Percentiles rank a stretch among this genome's conserved stretches.
These are phyloP conservation scores for Eutypella sp. DNA, from an alignment of 2,329 filamentous ascomycete species.

Conservation along the genomic window DNA sequence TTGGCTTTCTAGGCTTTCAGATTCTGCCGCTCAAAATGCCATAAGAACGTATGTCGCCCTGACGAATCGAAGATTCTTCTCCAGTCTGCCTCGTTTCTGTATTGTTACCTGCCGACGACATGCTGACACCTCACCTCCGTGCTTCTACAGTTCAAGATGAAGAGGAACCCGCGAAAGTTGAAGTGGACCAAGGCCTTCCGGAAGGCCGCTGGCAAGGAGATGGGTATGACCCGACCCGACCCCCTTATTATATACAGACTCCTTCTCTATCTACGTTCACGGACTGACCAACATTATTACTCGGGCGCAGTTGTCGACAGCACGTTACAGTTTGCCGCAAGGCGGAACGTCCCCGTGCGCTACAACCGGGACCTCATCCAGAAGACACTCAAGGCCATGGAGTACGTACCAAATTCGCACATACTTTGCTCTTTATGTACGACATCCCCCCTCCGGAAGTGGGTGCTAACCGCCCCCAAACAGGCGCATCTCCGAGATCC, in stretches of 20 bases:
- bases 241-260: too few species aligned
- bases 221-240: too few species aligned
- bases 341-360: conserved; percentile 88
- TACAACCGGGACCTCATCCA: conserved; percentile 91
- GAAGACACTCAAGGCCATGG: conserved; percentile 88
- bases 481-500: conserved; percentile 73
- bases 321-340: conserved; percentile 85
- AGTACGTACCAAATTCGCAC: conserved; percentile 34
- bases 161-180: conserved; percentile 93
- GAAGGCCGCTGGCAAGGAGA: conserved; percentile 71
- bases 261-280: too few species aligned
- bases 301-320: conserved; percentile 93
- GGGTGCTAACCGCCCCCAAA: too few species aligned
- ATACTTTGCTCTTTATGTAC: not conserved
- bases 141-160: conserved; percentile 71
- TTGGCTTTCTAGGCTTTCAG: not conserved
- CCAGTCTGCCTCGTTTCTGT: not conserved
- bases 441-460: not conserved
- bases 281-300: too few species aligned
- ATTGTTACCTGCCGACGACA: too few species aligned
- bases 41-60: conserved; percentile 46
- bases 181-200: conserved; percentile 97
- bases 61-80: too few species aligned
- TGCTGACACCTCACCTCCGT: not conserved
- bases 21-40: conserved; percentile 56